phyloP scores from a whole-genome alignment of 352 stramenopile species.

The Globisporangium paroecandrum region DNA sequence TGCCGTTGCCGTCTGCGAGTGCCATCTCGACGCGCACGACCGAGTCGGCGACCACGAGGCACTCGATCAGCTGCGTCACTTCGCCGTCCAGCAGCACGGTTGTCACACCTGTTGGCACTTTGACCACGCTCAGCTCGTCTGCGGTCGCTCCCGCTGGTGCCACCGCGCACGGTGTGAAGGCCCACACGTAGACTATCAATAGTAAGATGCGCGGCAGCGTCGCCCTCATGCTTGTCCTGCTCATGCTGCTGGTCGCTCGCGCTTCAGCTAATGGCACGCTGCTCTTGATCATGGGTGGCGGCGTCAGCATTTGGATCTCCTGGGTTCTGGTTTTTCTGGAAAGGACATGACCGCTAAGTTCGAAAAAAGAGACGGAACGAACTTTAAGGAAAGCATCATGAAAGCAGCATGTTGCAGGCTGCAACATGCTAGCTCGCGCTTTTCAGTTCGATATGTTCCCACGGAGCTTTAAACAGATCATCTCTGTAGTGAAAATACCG shows the following conservation, averaged over 20 bases:
- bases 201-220: background rate
- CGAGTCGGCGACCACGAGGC: constrained; percentile 36
- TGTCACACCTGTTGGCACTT: constrained; percentile 54
- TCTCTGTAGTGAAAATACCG: no score
- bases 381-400: no score
- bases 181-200: background rate
- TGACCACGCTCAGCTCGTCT: constrained; percentile 22
- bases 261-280: background rate
- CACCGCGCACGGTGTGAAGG: background rate
- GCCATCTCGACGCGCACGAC: constrained; percentile 43
- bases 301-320: background rate
- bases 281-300: background rate
- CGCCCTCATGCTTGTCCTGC: background rate
- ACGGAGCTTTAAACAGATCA: no score
- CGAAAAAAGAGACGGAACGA: no score
- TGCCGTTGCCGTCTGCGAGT: constrained; percentile 40
- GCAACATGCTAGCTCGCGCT: no score
- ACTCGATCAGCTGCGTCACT: constrained; percentile 42
- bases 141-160: background rate
- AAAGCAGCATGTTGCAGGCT: no score
- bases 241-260: background rate
- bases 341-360: background rate
- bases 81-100: constrained; percentile 35
- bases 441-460: no score
- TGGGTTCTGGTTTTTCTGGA: background rate